Percentiles rank a stretch among this genome's conserved stretches.
Conservation (phyloP, 345 rosid genomes). For the Syzygium jambos region DNA sequence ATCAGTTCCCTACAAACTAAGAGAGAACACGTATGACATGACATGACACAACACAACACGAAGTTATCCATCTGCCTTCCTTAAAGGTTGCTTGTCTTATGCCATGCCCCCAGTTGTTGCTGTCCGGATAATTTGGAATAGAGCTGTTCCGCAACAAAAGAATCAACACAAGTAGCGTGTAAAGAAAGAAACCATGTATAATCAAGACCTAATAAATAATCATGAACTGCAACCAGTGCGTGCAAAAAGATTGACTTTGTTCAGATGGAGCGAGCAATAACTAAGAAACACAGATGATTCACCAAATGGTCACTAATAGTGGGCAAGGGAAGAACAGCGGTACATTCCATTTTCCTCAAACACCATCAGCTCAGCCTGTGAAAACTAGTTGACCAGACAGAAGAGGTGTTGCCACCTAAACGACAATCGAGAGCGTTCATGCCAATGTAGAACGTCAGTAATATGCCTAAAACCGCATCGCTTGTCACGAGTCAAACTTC, state of each 20-base stretch:
- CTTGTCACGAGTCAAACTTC: not conserved
- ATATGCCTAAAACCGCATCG: not conserved
- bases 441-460: not conserved
- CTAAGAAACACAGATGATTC: not conserved
- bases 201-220: not conserved
- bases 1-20: not conserved
- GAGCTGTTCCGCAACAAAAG: conserved; percentile 40
- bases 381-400: not conserved
- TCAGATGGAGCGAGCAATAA: not conserved
- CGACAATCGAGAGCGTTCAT: not conserved
- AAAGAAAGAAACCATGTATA: not conserved
- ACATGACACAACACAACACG: not conserved
- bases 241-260: not conserved
- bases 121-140: conserved; percentile 93
- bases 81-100: not conserved
- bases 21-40: not conserved
- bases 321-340: not conserved
- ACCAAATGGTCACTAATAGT: too few species aligned
- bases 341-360: not conserved
- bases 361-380: not conserved
- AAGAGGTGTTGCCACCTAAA: not conserved
- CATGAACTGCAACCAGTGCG: not conserved
- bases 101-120: conserved; percentile 59
- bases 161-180: not conserved
- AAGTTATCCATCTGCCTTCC: not conserved